Base-by-base conservation (phyloP, 345 rosid species). In the Aegle marmelos region DNA sequence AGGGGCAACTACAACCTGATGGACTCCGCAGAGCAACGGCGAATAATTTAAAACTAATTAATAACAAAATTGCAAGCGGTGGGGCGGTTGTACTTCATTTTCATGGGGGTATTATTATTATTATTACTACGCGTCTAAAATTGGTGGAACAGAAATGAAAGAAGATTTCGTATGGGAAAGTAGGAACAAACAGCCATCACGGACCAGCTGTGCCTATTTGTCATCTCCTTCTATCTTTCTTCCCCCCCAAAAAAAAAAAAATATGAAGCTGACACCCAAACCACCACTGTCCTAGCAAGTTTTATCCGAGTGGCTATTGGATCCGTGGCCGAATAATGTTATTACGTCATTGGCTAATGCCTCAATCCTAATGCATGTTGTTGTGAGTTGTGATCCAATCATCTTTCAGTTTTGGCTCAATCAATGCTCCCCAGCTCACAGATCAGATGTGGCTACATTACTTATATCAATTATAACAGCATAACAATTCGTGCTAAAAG, bases 151-250 rank as follows among this genome's bases (percentile, higher is more conserved):
- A 45, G 13, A 39, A 2, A 39, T 16, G 61, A 70, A 70, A 70
- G 28, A 61, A 8, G 36, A 36, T 62, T 36, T 1, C 22, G 30
- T 36, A 57, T 13, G 63, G 50, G 50, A 41, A 31, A 6, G 37
- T 33, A 59, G 80, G 54, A 36, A 53, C 48, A 74, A 22, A 65
- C 25, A 59, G 27, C 80, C 1, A 58, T 82, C 83, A 56, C 7
- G n/a, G 83, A 25, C 50, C 82, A 81, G 69, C 82, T 81, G 80
- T 74, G 63, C 37, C 19, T 8, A 9, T 68, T 4, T n/a, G 6
- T 68, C n/a, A 33, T 9, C 10, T 37, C 39, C 6, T 17, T 6
- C 22, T n/a, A n/a, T n/a, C n/a, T n/a, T n/a, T n/a, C n/a, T n/a
- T n/a, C n/a, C n/a, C n/a, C n/a, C n/a, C n/a, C n/a, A n/a, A n/a